These are phyloP conservation scores for Ascosphaera apis DNA, from an alignment of 2,329 filamentous ascomycete genomes.

Conservation along the genomic window DNA sequence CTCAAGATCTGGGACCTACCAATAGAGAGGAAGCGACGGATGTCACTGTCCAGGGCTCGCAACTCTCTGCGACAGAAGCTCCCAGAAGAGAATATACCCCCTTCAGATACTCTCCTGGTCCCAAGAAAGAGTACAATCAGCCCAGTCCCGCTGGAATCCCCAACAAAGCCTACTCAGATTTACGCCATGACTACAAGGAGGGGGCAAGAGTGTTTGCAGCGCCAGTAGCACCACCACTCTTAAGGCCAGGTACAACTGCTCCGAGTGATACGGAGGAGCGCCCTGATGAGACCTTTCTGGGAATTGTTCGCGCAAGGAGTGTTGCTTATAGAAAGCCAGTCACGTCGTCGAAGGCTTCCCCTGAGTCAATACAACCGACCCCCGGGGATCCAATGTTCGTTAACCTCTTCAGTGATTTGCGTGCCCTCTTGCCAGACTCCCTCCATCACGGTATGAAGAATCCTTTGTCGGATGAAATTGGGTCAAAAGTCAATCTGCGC, in stretches of 20 bases:
- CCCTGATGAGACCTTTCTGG: constrained; percentile 24
- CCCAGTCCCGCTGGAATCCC: constrained; percentile 18
- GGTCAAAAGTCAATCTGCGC: constrained; percentile 12
- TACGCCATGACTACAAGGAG: constrained; percentile 22
- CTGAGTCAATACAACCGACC: constrained; percentile 11
- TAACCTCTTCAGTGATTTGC: constrained; percentile 13
- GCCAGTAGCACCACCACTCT: constrained; percentile 7
- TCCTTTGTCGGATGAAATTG: too few species aligned
- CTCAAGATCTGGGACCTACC: too few species aligned
- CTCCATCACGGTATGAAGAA: constrained; percentile 14
- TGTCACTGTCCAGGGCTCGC: constrained; percentile 1
- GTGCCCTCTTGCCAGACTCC: constrained; percentile 14
- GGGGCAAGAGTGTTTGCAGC: constrained; percentile 22
- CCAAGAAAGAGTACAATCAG: constrained; percentile 18
- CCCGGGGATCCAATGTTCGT: constrained; percentile 10
- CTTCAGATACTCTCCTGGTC: constrained; percentile 21
- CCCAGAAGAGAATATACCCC: constrained; percentile 21
- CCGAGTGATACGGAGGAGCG: constrained; percentile 10
- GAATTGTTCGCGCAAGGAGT: constrained; percentile 23
- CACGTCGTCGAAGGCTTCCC: constrained; percentile 9
- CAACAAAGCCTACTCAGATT: constrained; percentile 24
- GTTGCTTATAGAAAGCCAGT: constrained; percentile 14
- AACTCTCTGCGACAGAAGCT: constrained; percentile 10
- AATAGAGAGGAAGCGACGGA: too few species aligned
- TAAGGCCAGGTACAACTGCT: constrained; percentile 1